Percentiles rank a stretch among this genome's conserved stretches.
Evolutionary conservation across 768 basidiomycete species (phyloP).

Genomic region (Pleurotus cornucopiae): DNA sequence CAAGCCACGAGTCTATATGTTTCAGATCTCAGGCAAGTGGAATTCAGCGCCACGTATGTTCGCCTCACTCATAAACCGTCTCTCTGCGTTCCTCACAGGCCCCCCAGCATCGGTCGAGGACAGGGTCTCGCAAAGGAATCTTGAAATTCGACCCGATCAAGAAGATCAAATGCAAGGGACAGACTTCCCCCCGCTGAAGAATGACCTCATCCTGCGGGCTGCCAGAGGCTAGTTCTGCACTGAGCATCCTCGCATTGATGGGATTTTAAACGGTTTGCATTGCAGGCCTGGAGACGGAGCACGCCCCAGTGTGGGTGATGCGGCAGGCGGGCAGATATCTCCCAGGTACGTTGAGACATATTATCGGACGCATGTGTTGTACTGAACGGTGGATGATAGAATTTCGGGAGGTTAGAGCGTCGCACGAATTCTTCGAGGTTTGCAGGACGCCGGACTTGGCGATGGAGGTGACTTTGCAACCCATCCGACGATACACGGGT

Average conservation of each 20-base stretch:
- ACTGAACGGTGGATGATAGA: constrained; percentile 40
- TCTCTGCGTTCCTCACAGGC: constrained; percentile 9
- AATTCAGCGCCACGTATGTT: constrained; percentile 4
- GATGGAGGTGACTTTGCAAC: constrained; percentile 87
- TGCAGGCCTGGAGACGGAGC: constrained; percentile 78
- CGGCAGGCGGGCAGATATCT: constrained; percentile 94
- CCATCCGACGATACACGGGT: constrained; percentile 82
- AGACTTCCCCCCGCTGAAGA: constrained; percentile 71
- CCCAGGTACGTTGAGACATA: constrained; percentile 57
- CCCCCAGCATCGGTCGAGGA: constrained; percentile 1
- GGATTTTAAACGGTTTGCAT: neutral
- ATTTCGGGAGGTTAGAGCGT: constrained; percentile 81
- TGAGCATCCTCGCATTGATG: constrained; percentile 2
- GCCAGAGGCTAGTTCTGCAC: constrained; percentile 57
- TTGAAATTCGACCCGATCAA: neutral
- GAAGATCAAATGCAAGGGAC: constrained; percentile 26
- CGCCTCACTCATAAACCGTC: neutral
- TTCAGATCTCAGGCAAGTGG: neutral
- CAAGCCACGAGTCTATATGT: constrained; percentile 1
- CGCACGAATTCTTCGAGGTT: constrained; percentile 92
- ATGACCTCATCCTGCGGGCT: constrained; percentile 87
- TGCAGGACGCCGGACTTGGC: constrained; percentile 92
- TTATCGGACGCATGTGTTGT: no score
- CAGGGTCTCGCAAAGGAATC: neutral
- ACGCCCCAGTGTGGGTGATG: constrained; percentile 99